A percentile compares a stretch with the other conserved stretches of the same genome.
These are phyloP conservation scores for Citrus sp. DNA, from an alignment of 345 rosid species.

Conservation along the genomic window DNA sequence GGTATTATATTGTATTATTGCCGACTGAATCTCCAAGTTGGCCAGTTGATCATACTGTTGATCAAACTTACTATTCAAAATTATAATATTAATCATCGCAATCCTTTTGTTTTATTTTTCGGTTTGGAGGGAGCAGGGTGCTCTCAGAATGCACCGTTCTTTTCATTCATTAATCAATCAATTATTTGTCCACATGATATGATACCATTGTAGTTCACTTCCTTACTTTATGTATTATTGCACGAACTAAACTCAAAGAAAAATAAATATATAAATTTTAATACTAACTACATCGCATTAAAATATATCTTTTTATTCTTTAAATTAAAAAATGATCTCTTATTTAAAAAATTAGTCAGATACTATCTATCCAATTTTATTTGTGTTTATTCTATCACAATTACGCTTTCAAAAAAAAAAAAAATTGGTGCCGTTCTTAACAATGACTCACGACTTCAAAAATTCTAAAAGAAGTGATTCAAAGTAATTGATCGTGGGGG, in stretches of 20 bases:
- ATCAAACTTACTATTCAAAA: not conserved
- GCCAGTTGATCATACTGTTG: not conserved
- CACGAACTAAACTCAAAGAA: no score
- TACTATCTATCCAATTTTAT: not conserved
- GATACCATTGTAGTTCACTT: no score
- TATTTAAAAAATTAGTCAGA: no score
- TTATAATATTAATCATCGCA: not conserved
- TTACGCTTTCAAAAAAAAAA: no score
- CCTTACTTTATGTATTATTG: no score
- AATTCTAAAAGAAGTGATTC: not conserved
- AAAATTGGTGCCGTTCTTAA: not conserved
- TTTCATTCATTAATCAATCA: not conserved
- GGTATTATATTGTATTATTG: not conserved
- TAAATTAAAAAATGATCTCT: no score
- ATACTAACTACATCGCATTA: no score
- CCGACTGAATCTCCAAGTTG: conserved; percentile 1
- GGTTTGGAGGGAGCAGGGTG: not conserved
- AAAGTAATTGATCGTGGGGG: conserved; percentile 5
- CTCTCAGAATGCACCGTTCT: not conserved
- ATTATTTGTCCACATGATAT: not conserved
- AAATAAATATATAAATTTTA: no score
- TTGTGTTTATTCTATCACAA: not conserved
- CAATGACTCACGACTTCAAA: not conserved
- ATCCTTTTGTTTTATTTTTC: no score
- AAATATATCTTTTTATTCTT: no score